Evolutionary conservation across 2,329 filamentous ascomycete genomes (phyloP).

Genomic region (Xylaria sp.): DNA sequence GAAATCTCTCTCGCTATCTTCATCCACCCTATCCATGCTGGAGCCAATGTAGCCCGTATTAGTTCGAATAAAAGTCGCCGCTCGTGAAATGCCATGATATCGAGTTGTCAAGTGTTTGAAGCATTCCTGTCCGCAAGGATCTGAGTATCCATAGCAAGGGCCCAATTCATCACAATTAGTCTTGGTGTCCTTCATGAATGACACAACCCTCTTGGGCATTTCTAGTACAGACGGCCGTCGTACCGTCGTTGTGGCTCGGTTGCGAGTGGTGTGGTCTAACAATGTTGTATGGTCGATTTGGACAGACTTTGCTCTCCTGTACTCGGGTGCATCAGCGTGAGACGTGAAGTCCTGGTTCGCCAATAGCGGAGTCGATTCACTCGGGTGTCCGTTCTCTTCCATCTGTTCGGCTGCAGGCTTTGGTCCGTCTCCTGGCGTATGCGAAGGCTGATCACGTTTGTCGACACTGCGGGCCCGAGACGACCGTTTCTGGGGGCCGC

Average conservation of each 20-base stretch:
- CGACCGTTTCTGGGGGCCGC: slow-evolving; percentile 42
- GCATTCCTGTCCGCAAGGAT: slow-evolving; percentile 74
- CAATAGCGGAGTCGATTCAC: slow-evolving; percentile 64
- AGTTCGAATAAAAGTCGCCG: slow-evolving; percentile 55
- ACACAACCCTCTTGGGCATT: slow-evolving; percentile 68
- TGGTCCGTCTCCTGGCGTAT: slow-evolving; percentile 28
- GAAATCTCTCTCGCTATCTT: slow-evolving; percentile 43
- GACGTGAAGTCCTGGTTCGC: slow-evolving; percentile 43
- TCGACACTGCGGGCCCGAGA: slow-evolving; percentile 44
- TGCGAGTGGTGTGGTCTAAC: slow-evolving; percentile 36
- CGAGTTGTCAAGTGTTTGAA: slow-evolving; percentile 66
- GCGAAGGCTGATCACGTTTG: slow-evolving; percentile 34
- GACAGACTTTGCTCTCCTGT: slow-evolving; percentile 47
- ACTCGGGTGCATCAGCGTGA: slow-evolving; percentile 40
- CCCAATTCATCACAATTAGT: slow-evolving; percentile 69
- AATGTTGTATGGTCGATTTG: slow-evolving; percentile 39
- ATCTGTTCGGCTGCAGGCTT: slow-evolving; percentile 32
- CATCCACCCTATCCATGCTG: slow-evolving; percentile 47
- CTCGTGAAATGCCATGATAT: slow-evolving; percentile 50
- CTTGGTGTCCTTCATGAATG: slow-evolving; percentile 74
- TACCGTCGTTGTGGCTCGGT: slow-evolving; percentile 48
- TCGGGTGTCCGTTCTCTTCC: slow-evolving; percentile 40
- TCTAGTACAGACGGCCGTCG: slow-evolving; percentile 65
- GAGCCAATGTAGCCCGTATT: slow-evolving; percentile 53
- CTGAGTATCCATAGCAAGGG: slow-evolving; percentile 72